These are phyloP conservation scores for Penicillium occitanis DNA, from an alignment of 2,329 filamentous ascomycete genomes.

Conservation along the genomic window DNA sequence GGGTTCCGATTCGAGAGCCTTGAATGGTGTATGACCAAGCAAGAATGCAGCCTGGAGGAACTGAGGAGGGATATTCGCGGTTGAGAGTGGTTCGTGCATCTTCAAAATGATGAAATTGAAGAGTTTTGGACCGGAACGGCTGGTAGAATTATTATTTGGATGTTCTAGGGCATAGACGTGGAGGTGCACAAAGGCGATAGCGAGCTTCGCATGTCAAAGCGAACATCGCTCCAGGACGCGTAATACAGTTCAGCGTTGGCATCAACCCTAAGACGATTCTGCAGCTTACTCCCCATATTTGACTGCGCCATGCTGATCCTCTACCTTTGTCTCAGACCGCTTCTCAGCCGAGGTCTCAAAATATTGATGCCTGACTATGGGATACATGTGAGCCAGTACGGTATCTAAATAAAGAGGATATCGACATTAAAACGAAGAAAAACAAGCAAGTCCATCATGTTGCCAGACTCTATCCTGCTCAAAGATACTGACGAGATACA, in stretches of 20 bases:
- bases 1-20: constrained; percentile 27
- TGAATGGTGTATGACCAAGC: constrained; percentile 28
- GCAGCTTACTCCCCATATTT: too few relatives aligned
- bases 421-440: too few relatives aligned
- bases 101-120: not conserved
- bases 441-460: too few relatives aligned
- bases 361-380: too few relatives aligned
- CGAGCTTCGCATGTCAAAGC: not conserved
- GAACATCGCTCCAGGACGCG: not conserved
- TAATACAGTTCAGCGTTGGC: too few relatives aligned
- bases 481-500: too few relatives aligned
- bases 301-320: too few relatives aligned
- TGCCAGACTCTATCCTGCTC: too few relatives aligned
- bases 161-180: not conserved
- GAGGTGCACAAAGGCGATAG: not conserved
- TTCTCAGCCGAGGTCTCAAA: not conserved
- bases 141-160: not conserved
- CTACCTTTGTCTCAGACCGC: too few relatives aligned
- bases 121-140: not conserved
- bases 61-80: constrained; percentile 12
- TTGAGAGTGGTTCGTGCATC: not conserved
- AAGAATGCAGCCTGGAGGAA: constrained; percentile 31
- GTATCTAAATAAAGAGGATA: too few relatives aligned
- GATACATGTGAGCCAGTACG: too few relatives aligned
- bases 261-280: too few relatives aligned